A percentile compares a stretch with the other conserved stretches of the same genome.
phyloP scores from a whole-genome alignment of 2,329 filamentous ascomycete genomes.

The Emmonsiellopsis sp. region DNA sequence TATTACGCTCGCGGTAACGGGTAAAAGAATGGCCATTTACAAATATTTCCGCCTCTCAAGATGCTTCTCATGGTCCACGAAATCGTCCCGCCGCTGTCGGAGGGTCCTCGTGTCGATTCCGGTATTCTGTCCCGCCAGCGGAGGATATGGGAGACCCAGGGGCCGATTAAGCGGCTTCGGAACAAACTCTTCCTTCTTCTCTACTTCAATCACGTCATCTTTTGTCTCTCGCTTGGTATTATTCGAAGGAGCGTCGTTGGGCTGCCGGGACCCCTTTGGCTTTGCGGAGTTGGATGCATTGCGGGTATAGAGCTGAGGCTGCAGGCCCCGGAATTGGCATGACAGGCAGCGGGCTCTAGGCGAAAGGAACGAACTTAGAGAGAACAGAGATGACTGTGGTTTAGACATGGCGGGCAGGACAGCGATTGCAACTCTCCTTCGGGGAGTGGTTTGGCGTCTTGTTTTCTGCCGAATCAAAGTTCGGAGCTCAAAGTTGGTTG shows the following conservation, averaged over 20 bases:
- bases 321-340: slow-evolving; percentile 25
- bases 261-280: neutral
- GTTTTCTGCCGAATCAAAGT: neutral
- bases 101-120: slow-evolving; percentile 62
- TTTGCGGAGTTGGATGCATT: slow-evolving; percentile 9
- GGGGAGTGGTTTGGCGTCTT: neutral
- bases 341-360: slow-evolving; percentile 24
- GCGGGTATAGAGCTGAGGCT: slow-evolving; percentile 7
- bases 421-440: neutral
- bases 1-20: neutral
- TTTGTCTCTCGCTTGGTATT: neutral
- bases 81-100: slow-evolving; percentile 64
- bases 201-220: neutral
- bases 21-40: slow-evolving; percentile 38
- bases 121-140: slow-evolving; percentile 69
- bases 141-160: slow-evolving; percentile 71
- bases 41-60: slow-evolving; percentile 65
- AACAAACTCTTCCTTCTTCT: slow-evolving; percentile 26
- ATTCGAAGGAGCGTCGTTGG: neutral
- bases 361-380: slow-evolving; percentile 5
- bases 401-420: neutral
- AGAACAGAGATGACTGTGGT: neutral
- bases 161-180: slow-evolving; percentile 56
- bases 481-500: too few species aligned
- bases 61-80: slow-evolving; percentile 79